Base-by-base conservation (phyloP, 768 basidiomycete species). In the Leccinum longicurvipes region DNA sequence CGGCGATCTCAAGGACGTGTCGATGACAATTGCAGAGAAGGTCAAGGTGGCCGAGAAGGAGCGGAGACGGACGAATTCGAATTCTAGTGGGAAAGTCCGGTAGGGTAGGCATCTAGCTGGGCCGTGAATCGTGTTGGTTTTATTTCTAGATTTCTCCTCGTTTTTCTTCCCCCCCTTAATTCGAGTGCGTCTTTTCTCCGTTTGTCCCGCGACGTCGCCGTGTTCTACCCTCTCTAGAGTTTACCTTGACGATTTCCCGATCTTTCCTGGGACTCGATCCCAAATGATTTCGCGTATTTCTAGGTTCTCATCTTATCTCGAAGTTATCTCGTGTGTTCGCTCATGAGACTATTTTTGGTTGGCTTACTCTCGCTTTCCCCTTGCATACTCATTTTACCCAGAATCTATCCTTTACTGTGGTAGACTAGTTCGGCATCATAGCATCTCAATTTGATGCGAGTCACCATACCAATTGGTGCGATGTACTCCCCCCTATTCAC, bases 1-100 rank as follows among this genome's bases (percentile, higher is more conserved):
- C 65, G 88, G 84, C 3, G 82, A 80, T 53, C 71, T 91, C 57
- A 89, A 85, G 69, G 88, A 88, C 60, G 80, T 86, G 47, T 63
- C 80, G 69, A 68, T 81, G 79, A 73, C 72, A 56, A 78, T 73
- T 32, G 65, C 57, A 49, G 39, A 41, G 19, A 41, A 41, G 19
- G 68, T 67, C 56, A 71, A 64, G 53, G 62, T 50, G 17, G 59
- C 59, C n/a, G 73, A 74, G 54, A 73, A 64, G 31, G 68, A 78
- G 55, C 67, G 79, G 47, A 72, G 63, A 39, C 60, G 85, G 82
- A 41, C 39, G 2, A 41, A 11, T 41, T 19, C 36, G 4, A 39
- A 73, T 82, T 80, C 63, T 87, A 78, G 64, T 58, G 44, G 63
- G 65, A 49, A 68, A 66, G 63, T 63, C 67, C 24, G 70, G 71